Percentiles rank a stretch among this genome's conserved stretches.
These are phyloP conservation scores for Darksidea phi DNA, from an alignment of 495 filamentous ascomycete genomes.

Conservation along the genomic window DNA sequence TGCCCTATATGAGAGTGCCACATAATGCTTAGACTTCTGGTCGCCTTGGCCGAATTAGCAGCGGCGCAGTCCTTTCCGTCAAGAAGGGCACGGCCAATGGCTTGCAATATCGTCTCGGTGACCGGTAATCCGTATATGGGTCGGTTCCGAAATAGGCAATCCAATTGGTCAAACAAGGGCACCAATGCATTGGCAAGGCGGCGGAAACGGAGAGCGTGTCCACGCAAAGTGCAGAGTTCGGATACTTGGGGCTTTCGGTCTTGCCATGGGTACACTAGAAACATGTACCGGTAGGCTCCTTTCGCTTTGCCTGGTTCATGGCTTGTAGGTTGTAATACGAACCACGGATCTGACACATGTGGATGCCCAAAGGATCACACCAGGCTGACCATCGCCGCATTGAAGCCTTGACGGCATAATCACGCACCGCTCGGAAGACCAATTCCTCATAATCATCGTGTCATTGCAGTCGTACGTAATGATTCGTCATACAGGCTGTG, in stretches of 20 bases:
- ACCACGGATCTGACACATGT: too few species aligned
- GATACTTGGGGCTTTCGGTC: too few species aligned
- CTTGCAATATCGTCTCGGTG: background rate
- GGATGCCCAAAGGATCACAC: too few species aligned
- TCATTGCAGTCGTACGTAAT: background rate
- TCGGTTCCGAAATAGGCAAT: background rate
- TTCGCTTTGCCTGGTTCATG: too few species aligned
- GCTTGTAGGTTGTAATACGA: too few species aligned
- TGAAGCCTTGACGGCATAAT: background rate
- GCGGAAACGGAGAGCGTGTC: too few species aligned
- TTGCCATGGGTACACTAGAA: too few species aligned
- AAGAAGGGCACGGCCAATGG: background rate
- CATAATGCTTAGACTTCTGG: constrained; percentile 12
- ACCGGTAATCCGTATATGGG: background rate
- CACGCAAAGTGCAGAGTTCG: too few species aligned
- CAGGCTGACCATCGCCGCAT: background rate
- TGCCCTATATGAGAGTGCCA: constrained; percentile 10
- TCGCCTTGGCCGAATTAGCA: constrained; percentile 23
- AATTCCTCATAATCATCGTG: background rate
- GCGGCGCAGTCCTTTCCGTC: background rate
- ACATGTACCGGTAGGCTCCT: too few species aligned
- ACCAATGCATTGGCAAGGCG: too few species aligned
- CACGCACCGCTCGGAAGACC: background rate
- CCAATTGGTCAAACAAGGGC: too few species aligned
- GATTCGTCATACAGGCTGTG: background rate